Base-by-base conservation (phyloP, 1,139 yeast genomes). In the Kurtzmaniella quercitrusa region DNA sequence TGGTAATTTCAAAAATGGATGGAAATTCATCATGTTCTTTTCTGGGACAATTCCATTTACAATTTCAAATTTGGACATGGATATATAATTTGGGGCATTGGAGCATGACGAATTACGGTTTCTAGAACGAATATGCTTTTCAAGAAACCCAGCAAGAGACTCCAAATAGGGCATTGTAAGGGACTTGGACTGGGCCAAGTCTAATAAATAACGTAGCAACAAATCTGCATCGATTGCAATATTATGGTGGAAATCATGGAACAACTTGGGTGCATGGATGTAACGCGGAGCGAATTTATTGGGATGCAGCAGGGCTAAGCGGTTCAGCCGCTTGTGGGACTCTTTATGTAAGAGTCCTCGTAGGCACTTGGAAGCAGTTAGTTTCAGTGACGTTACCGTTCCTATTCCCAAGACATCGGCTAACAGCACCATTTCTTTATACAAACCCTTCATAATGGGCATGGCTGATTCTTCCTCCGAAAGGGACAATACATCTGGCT, bases 21-120 rank as follows among this genome's bases (percentile, higher is more conserved):
- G 57, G 37, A 39, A 56, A 40, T 60, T 60, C 65, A 60, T 59
- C 62, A 60, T 60, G 40, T 60, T 60, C 23, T 47, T 42, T 18
- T 53, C 53, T 1, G 65, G 63, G 2, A 53, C 45, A n/a, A 59
- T 50, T 1, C 62, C 62, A 36, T 56, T 57, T 14, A 53, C 46
- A 1, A 44, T 43, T 25, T 51, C 41, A 27, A 48, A 39, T 19
- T 48, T 48, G 19, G 48, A 39, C 36, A 51, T 37, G 9, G 44
- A 44, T 25, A 42, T 49, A n/a, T n/a, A 27, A 27, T 27, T n/a
- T 11, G 31, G 14, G 5, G n/a, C 14, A 27, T 27, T 27, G 4
- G 31, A 27, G 10, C n/a, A 27, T 11, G 14, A 27, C 14, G 10
- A 27, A 11, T 27, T 10, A 19, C 23, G 23, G 21, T 41, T 37